A percentile compares a stretch with the other conserved stretches of the same genome.
Conservation (phyloP, 2,329 filamentous ascomycete species). For the Aspergillus ochraceoroseus region DNA sequence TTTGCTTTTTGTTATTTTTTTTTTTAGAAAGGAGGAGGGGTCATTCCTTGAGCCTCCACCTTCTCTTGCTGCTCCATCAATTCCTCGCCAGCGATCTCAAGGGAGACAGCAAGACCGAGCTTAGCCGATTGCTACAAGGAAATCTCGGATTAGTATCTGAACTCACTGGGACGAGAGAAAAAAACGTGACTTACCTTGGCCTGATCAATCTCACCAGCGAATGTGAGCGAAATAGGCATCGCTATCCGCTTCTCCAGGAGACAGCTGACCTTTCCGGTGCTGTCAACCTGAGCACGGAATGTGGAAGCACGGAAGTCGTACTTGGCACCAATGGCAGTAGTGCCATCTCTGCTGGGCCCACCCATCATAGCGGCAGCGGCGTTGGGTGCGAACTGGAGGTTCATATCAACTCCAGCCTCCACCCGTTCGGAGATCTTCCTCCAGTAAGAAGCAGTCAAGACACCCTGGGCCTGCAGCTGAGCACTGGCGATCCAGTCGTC, state of each 20-base stretch:
- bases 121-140: conserved; percentile 79
- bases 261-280: conserved; percentile 86
- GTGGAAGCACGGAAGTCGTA: conserved; percentile 96
- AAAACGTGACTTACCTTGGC: conserved; percentile 66
- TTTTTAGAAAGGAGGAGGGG: conserved; percentile 50
- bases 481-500: conserved; percentile 89
- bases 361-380: conserved; percentile 68
- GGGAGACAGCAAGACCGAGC: conserved; percentile 87
- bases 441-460: conserved; percentile 90
- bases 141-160: conserved; percentile 15
- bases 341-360: conserved; percentile 74
- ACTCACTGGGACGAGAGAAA: background rate
- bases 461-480: conserved; percentile 83
- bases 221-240: conserved; percentile 85
- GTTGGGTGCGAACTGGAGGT: conserved; percentile 70
- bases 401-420: conserved; percentile 92
- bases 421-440: conserved; percentile 87
- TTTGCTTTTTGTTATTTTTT: too few relatives aligned
- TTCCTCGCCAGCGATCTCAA: conserved; percentile 79
- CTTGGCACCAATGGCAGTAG: conserved; percentile 88
- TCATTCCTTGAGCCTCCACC: conserved; percentile 41
- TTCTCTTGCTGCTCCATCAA: conserved; percentile 77
- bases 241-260: conserved; percentile 94
- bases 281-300: conserved; percentile 94
- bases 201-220: conserved; percentile 95